Conservation (phyloP, 2,329 filamentous ascomycete genomes). For the Emmonsiellopsis sp. region DNA sequence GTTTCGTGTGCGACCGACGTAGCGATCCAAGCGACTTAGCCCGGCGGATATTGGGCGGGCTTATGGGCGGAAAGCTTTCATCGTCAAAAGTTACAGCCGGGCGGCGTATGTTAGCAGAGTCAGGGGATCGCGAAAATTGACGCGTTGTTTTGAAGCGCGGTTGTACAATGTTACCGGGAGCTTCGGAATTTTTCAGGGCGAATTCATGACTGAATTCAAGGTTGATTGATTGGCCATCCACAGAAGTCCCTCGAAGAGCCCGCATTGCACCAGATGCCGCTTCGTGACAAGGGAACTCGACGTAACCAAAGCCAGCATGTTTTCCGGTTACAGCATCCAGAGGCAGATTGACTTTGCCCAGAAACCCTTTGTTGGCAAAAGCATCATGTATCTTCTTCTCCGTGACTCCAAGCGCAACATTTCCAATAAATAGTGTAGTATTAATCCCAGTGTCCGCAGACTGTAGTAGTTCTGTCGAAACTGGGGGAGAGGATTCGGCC, state of each 20-base stretch:
- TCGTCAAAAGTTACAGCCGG: background rate
- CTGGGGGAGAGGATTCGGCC: too few species aligned
- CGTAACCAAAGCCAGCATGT: constrained; percentile 34
- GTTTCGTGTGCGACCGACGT: background rate
- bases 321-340: constrained; percentile 23
- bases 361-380: constrained; percentile 29
- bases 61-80: background rate
- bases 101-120: background rate
- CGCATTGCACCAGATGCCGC: constrained; percentile 28
- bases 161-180: background rate
- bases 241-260: constrained; percentile 26
- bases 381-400: constrained; percentile 27
- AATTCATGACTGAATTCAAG: constrained; percentile 27
- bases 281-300: constrained; percentile 26
- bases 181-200: background rate
- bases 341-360: constrained; percentile 27
- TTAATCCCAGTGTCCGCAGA: background rate
- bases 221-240: constrained; percentile 33
- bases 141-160: too few species aligned
- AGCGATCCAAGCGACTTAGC: constrained; percentile 5
- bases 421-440: constrained; percentile 30
- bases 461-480: background rate
- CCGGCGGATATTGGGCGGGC: constrained; percentile 4
- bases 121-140: too few species aligned
- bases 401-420: constrained; percentile 30